Evolutionary conservation across 2,329 filamentous ascomycete genomes (phyloP).

Genomic region (Pseudocercospora eumusae): DNA sequence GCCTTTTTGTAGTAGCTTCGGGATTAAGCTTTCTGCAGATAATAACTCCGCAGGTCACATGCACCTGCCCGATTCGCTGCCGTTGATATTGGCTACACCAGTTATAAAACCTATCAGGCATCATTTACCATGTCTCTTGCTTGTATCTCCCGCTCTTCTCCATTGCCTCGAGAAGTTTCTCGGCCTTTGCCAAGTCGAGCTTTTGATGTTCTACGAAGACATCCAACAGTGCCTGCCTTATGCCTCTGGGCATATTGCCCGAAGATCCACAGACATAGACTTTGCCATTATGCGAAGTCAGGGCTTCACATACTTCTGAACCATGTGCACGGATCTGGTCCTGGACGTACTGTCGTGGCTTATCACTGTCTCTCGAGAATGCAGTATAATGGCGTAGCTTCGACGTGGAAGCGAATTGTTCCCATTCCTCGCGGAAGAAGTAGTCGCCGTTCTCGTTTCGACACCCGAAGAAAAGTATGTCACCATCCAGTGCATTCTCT

Average conservation of each 20-base stretch:
- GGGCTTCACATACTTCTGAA: slow-evolving; percentile 52
- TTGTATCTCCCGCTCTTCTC: slow-evolving; percentile 65
- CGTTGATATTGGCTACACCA: not conserved
- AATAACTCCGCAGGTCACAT: not conserved
- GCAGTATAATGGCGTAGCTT: slow-evolving; percentile 61
- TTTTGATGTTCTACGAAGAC: slow-evolving; percentile 50
- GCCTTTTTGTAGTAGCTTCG: not conserved
- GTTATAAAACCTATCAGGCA: not conserved
- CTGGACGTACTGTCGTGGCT: slow-evolving; percentile 67
- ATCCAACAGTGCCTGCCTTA: slow-evolving; percentile 67
- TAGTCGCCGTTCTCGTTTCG: slow-evolving; percentile 74
- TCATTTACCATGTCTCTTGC: slow-evolving; percentile 66
- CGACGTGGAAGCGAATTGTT: slow-evolving; percentile 44
- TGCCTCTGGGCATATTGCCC: slow-evolving; percentile 70
- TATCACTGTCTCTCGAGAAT: slow-evolving; percentile 69
- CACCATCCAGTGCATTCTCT: slow-evolving; percentile 29
- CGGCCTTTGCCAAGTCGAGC: slow-evolving; percentile 56
- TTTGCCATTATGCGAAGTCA: slow-evolving; percentile 55
- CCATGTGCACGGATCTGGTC: slow-evolving; percentile 59
- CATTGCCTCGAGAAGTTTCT: slow-evolving; percentile 56
- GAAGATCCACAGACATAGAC: slow-evolving; percentile 63
- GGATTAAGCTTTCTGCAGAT: not conserved
- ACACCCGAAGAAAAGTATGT: slow-evolving; percentile 79
- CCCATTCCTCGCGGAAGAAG: slow-evolving; percentile 80
- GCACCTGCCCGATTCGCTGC: slow-evolving; percentile 1